Conservation (phyloP, 2,329 filamentous ascomycete species). For the Graphium sp. region DNA sequence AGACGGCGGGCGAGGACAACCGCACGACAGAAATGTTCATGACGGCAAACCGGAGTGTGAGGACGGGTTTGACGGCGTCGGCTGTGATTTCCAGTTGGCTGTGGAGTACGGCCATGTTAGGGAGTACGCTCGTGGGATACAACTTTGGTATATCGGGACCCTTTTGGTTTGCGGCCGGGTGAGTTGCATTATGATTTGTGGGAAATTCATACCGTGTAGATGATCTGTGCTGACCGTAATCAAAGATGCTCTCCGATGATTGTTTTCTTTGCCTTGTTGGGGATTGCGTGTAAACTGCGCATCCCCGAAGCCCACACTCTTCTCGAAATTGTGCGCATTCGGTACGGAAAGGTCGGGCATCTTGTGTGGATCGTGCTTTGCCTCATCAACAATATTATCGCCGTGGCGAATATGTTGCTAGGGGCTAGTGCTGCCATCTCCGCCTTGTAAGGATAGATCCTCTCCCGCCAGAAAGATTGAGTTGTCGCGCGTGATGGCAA, state of each 20-base stretch:
- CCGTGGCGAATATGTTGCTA: conserved; percentile 33
- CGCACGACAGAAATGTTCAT: conserved; percentile 38
- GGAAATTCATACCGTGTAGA: no score
- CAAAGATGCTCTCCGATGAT: conserved; percentile 31
- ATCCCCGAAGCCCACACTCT: conserved; percentile 36
- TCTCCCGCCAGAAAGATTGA: neutral
- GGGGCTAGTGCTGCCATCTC: conserved; percentile 16
- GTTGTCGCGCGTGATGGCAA: no score
- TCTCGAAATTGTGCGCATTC: conserved; percentile 32
- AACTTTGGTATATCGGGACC: conserved; percentile 35
- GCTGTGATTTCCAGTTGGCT: conserved; percentile 38
- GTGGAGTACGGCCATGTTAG: conserved; percentile 34
- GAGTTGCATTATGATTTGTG: no score
- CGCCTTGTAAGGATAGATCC: conserved; percentile 12
- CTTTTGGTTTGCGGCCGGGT: conserved; percentile 39
- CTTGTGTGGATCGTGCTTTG: conserved; percentile 33
- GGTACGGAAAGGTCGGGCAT: conserved; percentile 28
- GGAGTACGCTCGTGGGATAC: conserved; percentile 31
- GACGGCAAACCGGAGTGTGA: conserved; percentile 31
- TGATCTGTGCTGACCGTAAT: neutral
- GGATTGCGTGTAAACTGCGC: conserved; percentile 31
- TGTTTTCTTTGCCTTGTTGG: conserved; percentile 32
- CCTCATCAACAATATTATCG: conserved; percentile 35
- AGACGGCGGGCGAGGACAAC: conserved; percentile 31
- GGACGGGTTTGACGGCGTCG: conserved; percentile 31